Evolutionary conservation across 257 asterid species (phyloP).

Genomic region (Nicotiana noctiflora): DNA sequence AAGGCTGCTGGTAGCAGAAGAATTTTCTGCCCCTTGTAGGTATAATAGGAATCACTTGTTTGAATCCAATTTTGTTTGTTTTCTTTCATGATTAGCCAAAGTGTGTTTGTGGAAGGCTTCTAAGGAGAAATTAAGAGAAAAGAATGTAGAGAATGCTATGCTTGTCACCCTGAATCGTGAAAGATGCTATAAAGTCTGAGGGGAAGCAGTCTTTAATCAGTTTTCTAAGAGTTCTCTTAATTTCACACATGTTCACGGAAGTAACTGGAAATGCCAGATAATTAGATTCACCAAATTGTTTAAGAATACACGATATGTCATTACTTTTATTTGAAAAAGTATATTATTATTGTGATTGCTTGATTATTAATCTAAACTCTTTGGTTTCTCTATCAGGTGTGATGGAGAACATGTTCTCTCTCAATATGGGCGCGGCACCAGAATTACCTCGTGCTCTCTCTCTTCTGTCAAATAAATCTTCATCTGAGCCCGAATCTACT

Average conservation of each 20-base stretch:
- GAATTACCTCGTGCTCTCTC: slow-evolving; percentile 77
- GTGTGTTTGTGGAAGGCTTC: neutral
- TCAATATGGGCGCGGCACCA: slow-evolving; percentile 31
- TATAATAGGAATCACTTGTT: neutral
- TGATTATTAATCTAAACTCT: neutral
- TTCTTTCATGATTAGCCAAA: neutral
- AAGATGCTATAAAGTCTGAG: neutral
- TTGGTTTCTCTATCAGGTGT: slow-evolving; percentile 32
- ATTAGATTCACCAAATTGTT: neutral
- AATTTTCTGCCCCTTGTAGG: neutral
- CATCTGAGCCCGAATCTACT: slow-evolving; percentile 35
- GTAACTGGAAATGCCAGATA: slow-evolving; percentile 1
- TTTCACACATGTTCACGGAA: neutral
- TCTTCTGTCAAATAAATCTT: slow-evolving; percentile 82
- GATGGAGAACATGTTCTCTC: slow-evolving; percentile 36
- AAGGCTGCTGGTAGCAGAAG: neutral
- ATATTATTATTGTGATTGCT: neutral
- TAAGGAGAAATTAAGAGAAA: neutral
- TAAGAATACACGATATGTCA: neutral
- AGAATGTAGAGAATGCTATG: neutral
- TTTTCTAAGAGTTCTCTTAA: neutral
- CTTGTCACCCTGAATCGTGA: too few relatives aligned
- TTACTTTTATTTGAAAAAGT: neutral
- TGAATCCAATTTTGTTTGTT: neutral
- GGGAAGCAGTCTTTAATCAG: neutral